Evolutionary conservation across 805 yeast species (phyloP), one percentile per base, ranked within the genome.

Genomic region (Wickerhamomyces kurtzmanii): DNA sequence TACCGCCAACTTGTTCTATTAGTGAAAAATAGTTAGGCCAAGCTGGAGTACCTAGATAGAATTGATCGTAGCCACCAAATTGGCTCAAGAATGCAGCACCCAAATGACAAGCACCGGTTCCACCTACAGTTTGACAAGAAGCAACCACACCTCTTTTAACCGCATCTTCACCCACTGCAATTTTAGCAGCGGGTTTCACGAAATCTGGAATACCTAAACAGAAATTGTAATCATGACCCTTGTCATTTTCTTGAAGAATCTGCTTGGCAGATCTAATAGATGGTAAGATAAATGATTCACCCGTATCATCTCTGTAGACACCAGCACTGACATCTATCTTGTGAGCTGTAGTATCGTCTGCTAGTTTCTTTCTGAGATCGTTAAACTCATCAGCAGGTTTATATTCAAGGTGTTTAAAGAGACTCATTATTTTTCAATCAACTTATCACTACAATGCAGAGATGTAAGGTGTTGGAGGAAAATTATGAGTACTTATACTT

Each of bases 81-180:
- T 27, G 8, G 12, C 10, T 15, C 43, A 81, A 55, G 49, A 81
- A 80, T 44, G 71, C 81, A 15, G 75, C 83, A 32, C 80, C 69
- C 22, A 82, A 73, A 44, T 83, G 69, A 36, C 79, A 63, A 11
- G 91, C 81, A 26, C 93, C 93, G 26, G 93, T 82, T 38, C 93
- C 93, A 22, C 84, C 74, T 38, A 82, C 66, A 38, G 91, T 75
- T 59, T 82, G 93, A 20, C 82, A 62, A 25, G 83, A 67, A 33
- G 79, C 79, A 22, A 83, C 62, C 42, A 85, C 62, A 34, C 66
- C 66, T 27, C 67, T 73, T 5, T 27, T 12, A 13, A 27, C 13
- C 53, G 57, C 28, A 72, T 48, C 29, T 64, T 61, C 65, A 43
- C 76, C 71, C 57, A 75, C 76, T 23, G 81, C 66, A 43, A 79